phyloP scores from a whole-genome alignment of 306 rosid genomes.

The Astragalus membranaceus region DNA sequence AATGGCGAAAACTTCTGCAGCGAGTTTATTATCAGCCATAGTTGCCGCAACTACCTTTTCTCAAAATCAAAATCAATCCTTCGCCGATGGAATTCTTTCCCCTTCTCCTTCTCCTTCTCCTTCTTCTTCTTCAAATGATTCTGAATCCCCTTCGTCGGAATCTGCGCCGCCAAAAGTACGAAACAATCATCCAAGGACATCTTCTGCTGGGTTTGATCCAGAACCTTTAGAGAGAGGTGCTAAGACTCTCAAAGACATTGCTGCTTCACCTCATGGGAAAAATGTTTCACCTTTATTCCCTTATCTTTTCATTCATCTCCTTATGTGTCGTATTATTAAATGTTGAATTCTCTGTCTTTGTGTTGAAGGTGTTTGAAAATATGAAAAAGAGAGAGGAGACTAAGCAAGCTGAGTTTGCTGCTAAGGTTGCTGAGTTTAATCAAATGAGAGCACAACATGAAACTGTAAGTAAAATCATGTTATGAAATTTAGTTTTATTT shows the following conservation, averaged over 20 bases:
- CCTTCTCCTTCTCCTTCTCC: not conserved
- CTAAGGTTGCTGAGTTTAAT: slow-evolving; percentile 68
- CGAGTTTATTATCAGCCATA: slow-evolving; percentile 48
- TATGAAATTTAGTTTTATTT: not conserved
- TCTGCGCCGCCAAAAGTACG: slow-evolving; percentile 43
- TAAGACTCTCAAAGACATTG: slow-evolving; percentile 42
- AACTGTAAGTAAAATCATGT: slow-evolving; percentile 36
- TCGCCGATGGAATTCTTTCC: slow-evolving; percentile 36
- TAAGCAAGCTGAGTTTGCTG: slow-evolving; percentile 52
- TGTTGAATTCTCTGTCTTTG: not conserved
- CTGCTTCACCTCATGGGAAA: slow-evolving; percentile 51
- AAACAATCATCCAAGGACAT: slow-evolving; percentile 73
- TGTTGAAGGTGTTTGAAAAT: slow-evolving; percentile 52
- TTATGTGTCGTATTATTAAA: not conserved
- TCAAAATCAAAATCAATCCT: slow-evolving; percentile 6
- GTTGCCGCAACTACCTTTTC: slow-evolving; percentile 48
- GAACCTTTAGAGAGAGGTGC: slow-evolving; percentile 79
- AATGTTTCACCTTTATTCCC: slow-evolving; percentile 38
- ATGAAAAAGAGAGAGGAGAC: slow-evolving; percentile 79
- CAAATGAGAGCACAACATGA: slow-evolving; percentile 75
- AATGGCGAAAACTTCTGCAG: slow-evolving; percentile 54
- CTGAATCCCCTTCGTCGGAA: slow-evolving; percentile 19
- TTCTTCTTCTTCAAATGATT: slow-evolving; percentile 2
- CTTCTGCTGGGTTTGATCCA: slow-evolving; percentile 90
- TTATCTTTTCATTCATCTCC: not conserved